Evolutionary conservation across 306 rosid species (phyloP), one percentile per base, ranked within the genome.

Genomic region (Quercus dentata): DNA sequence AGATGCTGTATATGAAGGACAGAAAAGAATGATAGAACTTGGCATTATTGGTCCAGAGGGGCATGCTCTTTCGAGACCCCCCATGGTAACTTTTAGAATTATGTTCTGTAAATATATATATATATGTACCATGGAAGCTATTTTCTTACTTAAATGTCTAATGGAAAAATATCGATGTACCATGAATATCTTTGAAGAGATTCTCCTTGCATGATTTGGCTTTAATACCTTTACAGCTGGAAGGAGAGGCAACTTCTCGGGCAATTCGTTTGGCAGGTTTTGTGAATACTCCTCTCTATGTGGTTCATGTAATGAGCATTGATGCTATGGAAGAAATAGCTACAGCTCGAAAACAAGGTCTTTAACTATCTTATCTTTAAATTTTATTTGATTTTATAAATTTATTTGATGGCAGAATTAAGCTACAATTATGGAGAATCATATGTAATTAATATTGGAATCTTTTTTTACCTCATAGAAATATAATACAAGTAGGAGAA

Each of bases 1-100:
- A 74, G 97, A 94, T 80, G 97, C 91, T 78, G 97, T 92, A 31
- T 80, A 75, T 49, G 97, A 90, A 91, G 99, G 99, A 71, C 99
- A 94, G 71, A 84, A 86, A 31, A 90, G 89, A 87, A 94, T 94
- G 94, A 91, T 86, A 79, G 99, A 92, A 85, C 97, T 94, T 59
- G 97, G 97, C 73, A 92, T 94, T 81, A 92, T 95, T 65, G 99
- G 97, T 80, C 99, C 99, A 38, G 97, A 91, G 90, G 99, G 99
- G n/a, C 97, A 92, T 38, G 89, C 95, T 76, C 97, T 94, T 83
- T 94, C 99, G 46, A 89, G 99, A 86, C 99, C 97, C 51, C 85
- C 97, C 55, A 84, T 80, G 94, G 97, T 94, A 85, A 82, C 52
- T 87, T 52, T 74, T 61, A 33, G 57, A 35, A 62, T 17, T 38